A percentile compares a stretch with the other conserved stretches of the same genome.
Evolutionary conservation across 140 eudicot genomes (phyloP).

Genomic region (Senecio squalidus): DNA sequence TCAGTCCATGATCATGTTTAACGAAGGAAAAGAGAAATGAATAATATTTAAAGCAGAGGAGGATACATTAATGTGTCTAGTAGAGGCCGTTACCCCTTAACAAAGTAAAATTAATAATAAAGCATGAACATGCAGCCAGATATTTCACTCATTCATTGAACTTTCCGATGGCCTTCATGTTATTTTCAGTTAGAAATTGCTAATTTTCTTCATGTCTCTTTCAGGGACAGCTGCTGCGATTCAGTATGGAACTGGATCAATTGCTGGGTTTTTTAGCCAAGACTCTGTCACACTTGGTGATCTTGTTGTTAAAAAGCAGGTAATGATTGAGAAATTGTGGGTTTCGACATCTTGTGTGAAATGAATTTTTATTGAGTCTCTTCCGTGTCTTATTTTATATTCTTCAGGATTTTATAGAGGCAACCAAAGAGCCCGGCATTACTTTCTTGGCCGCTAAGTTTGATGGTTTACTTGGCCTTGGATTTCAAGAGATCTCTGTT

Average conservation of each 20-base stretch:
- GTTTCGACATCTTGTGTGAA: neutral
- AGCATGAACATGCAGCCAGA: neutral
- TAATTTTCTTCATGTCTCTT: slow-evolving; percentile 6
- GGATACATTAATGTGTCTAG: neutral
- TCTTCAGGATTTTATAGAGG: slow-evolving; percentile 68
- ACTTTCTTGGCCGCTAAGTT: slow-evolving; percentile 62
- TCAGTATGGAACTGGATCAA: slow-evolving; percentile 70
- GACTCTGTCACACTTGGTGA: slow-evolving; percentile 78
- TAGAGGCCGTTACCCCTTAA: neutral
- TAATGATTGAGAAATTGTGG: slow-evolving; percentile 14
- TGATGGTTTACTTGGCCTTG: slow-evolving; percentile 90
- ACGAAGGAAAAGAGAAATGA: neutral
- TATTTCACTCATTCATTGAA: neutral
- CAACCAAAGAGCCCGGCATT: slow-evolving; percentile 58
- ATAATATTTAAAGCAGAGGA: neutral
- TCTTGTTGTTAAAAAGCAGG: slow-evolving; percentile 77
- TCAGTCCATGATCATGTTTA: neutral
- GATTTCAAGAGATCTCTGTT: slow-evolving; percentile 68
- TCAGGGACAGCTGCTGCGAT: slow-evolving; percentile 66
- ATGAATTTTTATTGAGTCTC: neutral
- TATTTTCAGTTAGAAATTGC: neutral
- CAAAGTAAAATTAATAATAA: neutral
- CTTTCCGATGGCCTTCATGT: neutral
- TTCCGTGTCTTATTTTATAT: slow-evolving; percentile 1
- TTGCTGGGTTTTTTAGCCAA: slow-evolving; percentile 76